phyloP scores from a whole-genome alignment of 306 rosid genomes.

The Gastrolobium bilobum region DNA sequence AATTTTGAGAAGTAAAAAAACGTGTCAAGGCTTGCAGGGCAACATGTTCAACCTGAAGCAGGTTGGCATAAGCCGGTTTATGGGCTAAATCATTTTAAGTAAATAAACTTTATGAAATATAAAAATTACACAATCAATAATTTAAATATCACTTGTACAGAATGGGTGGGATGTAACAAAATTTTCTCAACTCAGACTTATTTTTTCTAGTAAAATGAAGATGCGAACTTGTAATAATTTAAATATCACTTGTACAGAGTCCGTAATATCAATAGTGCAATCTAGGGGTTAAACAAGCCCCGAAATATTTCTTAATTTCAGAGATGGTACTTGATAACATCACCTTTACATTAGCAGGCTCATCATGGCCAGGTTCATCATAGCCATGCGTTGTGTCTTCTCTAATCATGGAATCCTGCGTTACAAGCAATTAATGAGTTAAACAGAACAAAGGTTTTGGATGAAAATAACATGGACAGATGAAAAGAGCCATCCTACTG shows the following conservation, averaged over 20 bases:
- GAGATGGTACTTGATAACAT: constrained; percentile 47
- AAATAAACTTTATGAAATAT: background rate
- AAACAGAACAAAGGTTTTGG: constrained; percentile 26
- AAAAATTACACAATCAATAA: background rate
- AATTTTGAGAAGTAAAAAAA: background rate
- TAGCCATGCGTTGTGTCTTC: constrained; percentile 36
- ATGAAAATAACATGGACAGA: constrained; percentile 27
- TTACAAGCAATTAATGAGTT: constrained; percentile 41
- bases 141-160: background rate
- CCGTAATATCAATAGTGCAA: background rate
- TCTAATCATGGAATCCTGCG: constrained; percentile 67
- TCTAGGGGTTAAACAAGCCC: background rate
- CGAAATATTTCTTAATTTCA: constrained; percentile 40
- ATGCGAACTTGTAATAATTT: background rate
- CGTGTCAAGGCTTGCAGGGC: background rate
- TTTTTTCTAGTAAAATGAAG: background rate
- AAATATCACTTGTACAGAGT: no score
- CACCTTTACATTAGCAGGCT: constrained; percentile 71
- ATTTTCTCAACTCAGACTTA: background rate
- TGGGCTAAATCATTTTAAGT: background rate
- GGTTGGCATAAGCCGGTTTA: background rate
- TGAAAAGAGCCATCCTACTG: constrained; percentile 47
- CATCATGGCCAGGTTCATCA: constrained; percentile 52
- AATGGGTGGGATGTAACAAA: background rate
- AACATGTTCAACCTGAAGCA: constrained; percentile 18